These are phyloP conservation scores for Trypanosoma rangeli DNA, from an alignment of 208 protist species.

Conservation along the genomic window DNA sequence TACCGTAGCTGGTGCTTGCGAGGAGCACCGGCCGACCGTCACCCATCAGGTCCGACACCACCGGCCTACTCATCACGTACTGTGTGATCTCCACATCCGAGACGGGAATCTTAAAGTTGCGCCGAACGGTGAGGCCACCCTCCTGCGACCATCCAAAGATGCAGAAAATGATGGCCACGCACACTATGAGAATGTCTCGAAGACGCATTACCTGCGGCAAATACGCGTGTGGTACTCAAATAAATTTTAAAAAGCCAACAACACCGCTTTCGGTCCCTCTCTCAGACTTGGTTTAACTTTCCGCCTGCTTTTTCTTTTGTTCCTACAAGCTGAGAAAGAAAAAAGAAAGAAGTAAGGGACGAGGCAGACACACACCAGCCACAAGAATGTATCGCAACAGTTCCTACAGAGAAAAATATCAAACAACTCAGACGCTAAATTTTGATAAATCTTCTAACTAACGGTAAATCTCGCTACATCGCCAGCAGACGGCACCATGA, in stretches of 20 bases:
- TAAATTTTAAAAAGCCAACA: background rate
- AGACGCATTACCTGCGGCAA: slow-evolving; percentile 51
- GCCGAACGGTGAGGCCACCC: slow-evolving; percentile 58
- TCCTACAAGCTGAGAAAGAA: background rate
- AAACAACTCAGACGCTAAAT: slow-evolving; percentile 3
- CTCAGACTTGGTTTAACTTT: background rate
- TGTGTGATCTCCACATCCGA: slow-evolving; percentile 35
- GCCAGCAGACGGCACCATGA: slow-evolving; percentile 29
- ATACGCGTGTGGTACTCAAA: background rate
- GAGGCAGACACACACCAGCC: background rate
- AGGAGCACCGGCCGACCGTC: slow-evolving; percentile 53
- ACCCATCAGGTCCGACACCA: slow-evolving; percentile 56
- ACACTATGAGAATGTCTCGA: slow-evolving; percentile 77
- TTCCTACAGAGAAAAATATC: background rate
- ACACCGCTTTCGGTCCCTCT: background rate
- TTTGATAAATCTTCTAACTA: background rate
- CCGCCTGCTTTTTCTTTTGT: background rate
- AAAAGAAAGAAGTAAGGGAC: background rate
- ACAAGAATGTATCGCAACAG: background rate
- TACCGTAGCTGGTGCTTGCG: slow-evolving; percentile 34
- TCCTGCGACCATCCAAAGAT: slow-evolving; percentile 87
- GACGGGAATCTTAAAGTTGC: slow-evolving; percentile 59
- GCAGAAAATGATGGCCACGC: slow-evolving; percentile 63
- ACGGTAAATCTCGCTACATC: slow-evolving; percentile 31
- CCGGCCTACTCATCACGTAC: slow-evolving; percentile 57